Evolutionary conservation across 2,329 filamentous ascomycete genomes (phyloP), one percentile per base, ranked within the genome.

Genomic region (Ophiocordyceps camponoti-leonardi): DNA sequence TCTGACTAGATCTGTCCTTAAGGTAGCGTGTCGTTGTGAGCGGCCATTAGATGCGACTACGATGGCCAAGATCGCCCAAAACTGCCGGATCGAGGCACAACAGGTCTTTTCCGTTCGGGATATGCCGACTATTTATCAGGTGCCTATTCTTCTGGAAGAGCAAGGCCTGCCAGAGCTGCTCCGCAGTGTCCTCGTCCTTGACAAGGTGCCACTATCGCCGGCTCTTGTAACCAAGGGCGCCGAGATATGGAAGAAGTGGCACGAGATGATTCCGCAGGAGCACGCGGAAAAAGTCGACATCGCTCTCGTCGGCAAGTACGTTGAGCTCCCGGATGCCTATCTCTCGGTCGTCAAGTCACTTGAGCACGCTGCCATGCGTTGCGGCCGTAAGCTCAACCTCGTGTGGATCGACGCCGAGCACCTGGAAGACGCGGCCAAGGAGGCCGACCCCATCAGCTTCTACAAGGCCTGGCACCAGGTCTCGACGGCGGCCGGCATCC

Each of bases 11-110:
- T n/a, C n/a, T n/a, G n/a, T n/a, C n/a, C n/a, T n/a, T n/a, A n/a
- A 85, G 82, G 92, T 96, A 65, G 92, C 90, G 14, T 96, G 92
- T 61, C 85, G 92, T 45, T 96, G 90, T 61, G 82, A 90, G 56
- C 72, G 73, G 45, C 75, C 81, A 13, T 75, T 96, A 7, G 81
- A 86, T 43, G 69, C 78, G 35, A 66, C 68, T 10, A 90, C 86
- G 1, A 79, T 90, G 44, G 73, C 82, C 50, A 96, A 98, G 68
- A 86, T 98, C 50, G 87, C 90, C 49, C 77, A 78, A 56, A 86
- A 81, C 65, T 96, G 90, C 62, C 86, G 94, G 58, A 82, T 95
- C 43, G 85, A 93, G 45, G 67, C 75, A 12, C 75, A 87, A 52
- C 86, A 95, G 59, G 86, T 96, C 41, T 70, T 96, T 50, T 83